A percentile compares a stretch with the other conserved stretches of the same genome.
Conservation (phyloP, 139 green algal genomes). For the Ulvella scutata region DNA sequence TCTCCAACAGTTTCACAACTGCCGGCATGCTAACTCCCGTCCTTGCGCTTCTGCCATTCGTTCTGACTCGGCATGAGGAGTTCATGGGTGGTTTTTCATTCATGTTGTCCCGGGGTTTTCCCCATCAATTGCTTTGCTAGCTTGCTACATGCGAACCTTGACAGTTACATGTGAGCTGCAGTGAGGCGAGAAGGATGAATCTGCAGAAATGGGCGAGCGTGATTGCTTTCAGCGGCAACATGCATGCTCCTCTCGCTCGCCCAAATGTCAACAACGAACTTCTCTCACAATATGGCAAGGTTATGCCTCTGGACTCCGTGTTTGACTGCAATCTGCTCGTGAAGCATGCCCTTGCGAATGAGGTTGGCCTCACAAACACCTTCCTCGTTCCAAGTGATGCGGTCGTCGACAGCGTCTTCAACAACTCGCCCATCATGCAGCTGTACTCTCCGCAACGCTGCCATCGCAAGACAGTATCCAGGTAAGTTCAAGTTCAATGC, state of each 20-base stretch:
- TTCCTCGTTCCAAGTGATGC: constrained; percentile 7
- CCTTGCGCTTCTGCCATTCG: too few species aligned
- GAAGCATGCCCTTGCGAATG: constrained; percentile 38
- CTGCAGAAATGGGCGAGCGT: background rate
- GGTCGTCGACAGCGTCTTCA: background rate
- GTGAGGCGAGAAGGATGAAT: background rate
- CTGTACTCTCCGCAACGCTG: background rate
- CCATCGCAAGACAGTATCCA: background rate
- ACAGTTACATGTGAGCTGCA: too few species aligned
- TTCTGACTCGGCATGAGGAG: too few species aligned
- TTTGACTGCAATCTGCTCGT: constrained; percentile 53
- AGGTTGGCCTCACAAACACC: constrained; percentile 18
- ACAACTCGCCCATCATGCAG: background rate
- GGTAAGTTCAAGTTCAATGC: background rate
- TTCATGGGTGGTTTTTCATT: too few species aligned
- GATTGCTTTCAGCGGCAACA: background rate
- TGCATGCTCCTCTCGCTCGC: background rate
- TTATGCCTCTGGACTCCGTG: constrained; percentile 51
- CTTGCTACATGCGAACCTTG: too few species aligned
- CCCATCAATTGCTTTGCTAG: too few species aligned
- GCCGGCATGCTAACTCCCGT: too few species aligned
- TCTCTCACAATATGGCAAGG: constrained; percentile 22
- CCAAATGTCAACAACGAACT: background rate
- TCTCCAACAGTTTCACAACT: too few species aligned
- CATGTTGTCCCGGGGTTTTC: too few species aligned